Evolutionary conservation across 805 yeast species (phyloP).

Genomic region (Candida wancherniae): DNA sequence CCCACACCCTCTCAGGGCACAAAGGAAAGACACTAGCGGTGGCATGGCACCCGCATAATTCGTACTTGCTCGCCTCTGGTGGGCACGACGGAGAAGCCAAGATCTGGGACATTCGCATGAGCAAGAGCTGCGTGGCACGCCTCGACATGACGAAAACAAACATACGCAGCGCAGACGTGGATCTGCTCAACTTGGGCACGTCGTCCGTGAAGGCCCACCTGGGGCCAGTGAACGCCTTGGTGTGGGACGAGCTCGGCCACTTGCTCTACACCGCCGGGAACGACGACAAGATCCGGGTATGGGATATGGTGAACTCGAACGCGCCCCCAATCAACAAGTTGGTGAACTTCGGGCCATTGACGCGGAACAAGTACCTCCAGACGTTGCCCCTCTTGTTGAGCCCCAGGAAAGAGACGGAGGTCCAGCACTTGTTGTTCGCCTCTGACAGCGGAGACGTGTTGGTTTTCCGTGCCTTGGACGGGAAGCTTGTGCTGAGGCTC

Average conservation of each 20-base stretch:
- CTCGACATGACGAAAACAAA: slow-evolving; percentile 54
- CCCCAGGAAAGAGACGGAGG: slow-evolving; percentile 47
- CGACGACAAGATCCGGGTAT: slow-evolving; percentile 75
- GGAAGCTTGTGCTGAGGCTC: slow-evolving; percentile 58
- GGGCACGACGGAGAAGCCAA: slow-evolving; percentile 77
- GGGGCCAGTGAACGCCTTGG: slow-evolving; percentile 72
- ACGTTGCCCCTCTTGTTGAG: slow-evolving; percentile 50
- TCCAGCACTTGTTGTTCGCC: slow-evolving; percentile 62
- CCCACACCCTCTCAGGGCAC: slow-evolving; percentile 67
- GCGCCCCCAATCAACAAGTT: slow-evolving; percentile 52
- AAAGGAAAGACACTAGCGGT: slow-evolving; percentile 52
- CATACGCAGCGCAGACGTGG: slow-evolving; percentile 10
- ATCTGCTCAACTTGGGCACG: slow-evolving; percentile 24
- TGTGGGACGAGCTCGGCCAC: slow-evolving; percentile 67
- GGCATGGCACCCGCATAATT: slow-evolving; percentile 69
- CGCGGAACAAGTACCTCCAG: slow-evolving; percentile 56
- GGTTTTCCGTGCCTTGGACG: slow-evolving; percentile 54
- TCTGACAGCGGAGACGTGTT: slow-evolving; percentile 71
- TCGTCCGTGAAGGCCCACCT: slow-evolving; percentile 60
- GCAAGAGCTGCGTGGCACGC: slow-evolving; percentile 57
- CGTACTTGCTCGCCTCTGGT: slow-evolving; percentile 67
- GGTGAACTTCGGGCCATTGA: slow-evolving; percentile 72
- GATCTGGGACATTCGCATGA: slow-evolving; percentile 80
- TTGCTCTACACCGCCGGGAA: slow-evolving; percentile 63
- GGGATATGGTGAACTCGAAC: slow-evolving; percentile 52